Evolutionary conservation across 805 yeast species (phyloP), one percentile per base, ranked within the genome.

Genomic region (Yarrowia sp.): DNA sequence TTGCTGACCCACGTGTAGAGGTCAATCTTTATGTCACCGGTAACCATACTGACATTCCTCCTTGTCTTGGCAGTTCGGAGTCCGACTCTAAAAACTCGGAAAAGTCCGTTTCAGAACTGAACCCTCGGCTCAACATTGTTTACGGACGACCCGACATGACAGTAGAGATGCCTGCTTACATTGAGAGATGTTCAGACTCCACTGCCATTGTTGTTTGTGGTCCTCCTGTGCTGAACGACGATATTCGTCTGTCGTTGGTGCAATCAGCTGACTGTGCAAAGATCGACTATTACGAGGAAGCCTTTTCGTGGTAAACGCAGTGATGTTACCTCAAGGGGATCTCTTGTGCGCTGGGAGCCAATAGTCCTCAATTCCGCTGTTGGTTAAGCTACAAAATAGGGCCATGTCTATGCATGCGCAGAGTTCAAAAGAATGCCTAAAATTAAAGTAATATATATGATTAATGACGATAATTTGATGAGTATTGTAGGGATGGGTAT

Each of bases 181-280:
- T 58, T 10, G 63, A 40, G 12, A 11, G 24, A 11, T 41, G 49
- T 16, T 8, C 51, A 4, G 49, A 41, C 5, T 16, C n/a, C 12
- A 58, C 63, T 10, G 63, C 58, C 43, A 28, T 48, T 32, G 49
- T 58, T 21, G 41, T 59, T 2, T 85, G 90, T 76, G 90, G 89
- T 11, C 87, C 85, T 58, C 80, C 85, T 44, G 65, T 70, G 2
- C 81, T 85, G 77, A 83, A 80, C 66, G 92, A 87, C 71, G 77
- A 75, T 4, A 67, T 84, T 21, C 80, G 92, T 71, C 71, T 77
- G 36, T 70, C 80, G 2, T 49, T 69, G 77, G 84, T 21, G 4
- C 21, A 59, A 10, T 48, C 66, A 11, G 59, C 67, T 4, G 43
- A 65, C 19, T 58, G 62, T 8, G 19, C 62, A 12, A 67, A 71